A percentile compares a stretch with the other conserved stretches of the same genome.
Evolutionary conservation across 495 filamentous ascomycete genomes (phyloP).

Genomic region (Neurospora sp.): DNA sequence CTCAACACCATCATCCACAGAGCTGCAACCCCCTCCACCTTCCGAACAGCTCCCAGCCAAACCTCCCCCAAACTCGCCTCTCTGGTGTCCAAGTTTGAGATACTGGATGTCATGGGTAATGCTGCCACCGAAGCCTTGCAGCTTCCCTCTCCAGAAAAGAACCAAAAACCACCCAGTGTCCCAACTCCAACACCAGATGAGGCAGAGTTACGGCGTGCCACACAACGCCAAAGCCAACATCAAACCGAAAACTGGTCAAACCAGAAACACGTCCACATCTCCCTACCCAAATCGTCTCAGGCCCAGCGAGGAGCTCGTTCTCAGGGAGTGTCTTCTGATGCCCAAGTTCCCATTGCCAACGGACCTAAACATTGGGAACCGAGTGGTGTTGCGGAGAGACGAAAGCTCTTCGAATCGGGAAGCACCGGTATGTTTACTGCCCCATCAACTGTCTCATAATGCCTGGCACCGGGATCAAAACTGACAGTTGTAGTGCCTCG

Average conservation of each 20-base stretch:
- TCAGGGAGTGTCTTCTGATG: neutral
- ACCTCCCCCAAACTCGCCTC: slow-evolving; percentile 16
- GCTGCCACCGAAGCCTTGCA: slow-evolving; percentile 4
- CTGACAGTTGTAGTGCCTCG: neutral
- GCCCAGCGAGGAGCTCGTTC: neutral
- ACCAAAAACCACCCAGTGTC: neutral
- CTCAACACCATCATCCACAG: slow-evolving; percentile 1
- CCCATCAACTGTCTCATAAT: neutral
- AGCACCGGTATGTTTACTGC: neutral
- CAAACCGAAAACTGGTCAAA: neutral
- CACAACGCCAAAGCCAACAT: neutral
- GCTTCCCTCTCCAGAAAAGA: neutral
- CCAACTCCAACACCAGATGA: neutral
- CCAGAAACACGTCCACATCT: neutral
- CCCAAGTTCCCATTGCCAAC: neutral
- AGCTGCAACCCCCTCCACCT: slow-evolving; percentile 1
- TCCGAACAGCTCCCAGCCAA: neutral
- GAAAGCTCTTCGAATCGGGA: slow-evolving; percentile 12
- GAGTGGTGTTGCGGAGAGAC: slow-evolving; percentile 19
- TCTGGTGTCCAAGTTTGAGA: slow-evolving; percentile 33
- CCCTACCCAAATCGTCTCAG: neutral
- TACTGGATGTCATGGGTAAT: slow-evolving; percentile 23
- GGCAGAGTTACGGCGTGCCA: neutral
- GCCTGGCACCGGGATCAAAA: neutral
- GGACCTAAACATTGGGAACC: slow-evolving; percentile 14